A percentile compares a stretch with the other conserved stretches of the same genome.
Conservation (phyloP, 1,284 basidiomycete genomes). For the Polyporus tsugae region DNA sequence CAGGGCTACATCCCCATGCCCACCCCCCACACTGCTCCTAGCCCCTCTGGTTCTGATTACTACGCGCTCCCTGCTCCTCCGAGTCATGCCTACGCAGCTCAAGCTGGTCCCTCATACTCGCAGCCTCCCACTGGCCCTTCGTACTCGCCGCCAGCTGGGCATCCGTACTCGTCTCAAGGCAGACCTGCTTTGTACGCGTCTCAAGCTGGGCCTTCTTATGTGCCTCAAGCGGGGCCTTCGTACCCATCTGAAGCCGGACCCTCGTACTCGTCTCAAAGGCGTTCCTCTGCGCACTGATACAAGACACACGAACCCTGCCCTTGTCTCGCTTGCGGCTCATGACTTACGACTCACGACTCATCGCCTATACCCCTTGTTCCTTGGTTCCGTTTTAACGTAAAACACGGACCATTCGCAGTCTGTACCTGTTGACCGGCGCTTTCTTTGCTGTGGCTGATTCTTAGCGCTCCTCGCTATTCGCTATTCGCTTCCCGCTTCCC, state of each 20-base stretch:
- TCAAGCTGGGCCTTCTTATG: not conserved
- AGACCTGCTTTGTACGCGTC: not conserved
- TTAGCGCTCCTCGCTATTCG: not conserved
- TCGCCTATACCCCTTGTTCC: not conserved
- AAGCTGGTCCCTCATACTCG: not conserved
- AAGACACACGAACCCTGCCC: not conserved
- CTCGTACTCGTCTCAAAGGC: not conserved
- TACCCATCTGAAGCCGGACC: not conserved
- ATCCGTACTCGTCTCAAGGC: not conserved
- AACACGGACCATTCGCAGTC: constrained; percentile 5
- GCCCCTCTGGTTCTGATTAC: not conserved
- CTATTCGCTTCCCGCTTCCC: not conserved
- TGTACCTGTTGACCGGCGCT: constrained; percentile 1
- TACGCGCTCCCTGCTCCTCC: not conserved
- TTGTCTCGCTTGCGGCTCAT: constrained; percentile 6
- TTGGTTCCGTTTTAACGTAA: not conserved
- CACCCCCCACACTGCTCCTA: not conserved
- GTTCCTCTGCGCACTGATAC: not conserved
- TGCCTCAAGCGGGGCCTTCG: not conserved
- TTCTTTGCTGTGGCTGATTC: constrained; percentile 7
- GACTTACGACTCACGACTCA: constrained; percentile 5
- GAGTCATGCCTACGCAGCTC: not conserved
- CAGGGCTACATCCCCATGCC: not conserved
- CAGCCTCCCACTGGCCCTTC: not conserved
- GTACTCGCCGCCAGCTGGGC: not conserved